Conservation (phyloP, 208 protist species). For the Leptomonas seymouri region DNA sequence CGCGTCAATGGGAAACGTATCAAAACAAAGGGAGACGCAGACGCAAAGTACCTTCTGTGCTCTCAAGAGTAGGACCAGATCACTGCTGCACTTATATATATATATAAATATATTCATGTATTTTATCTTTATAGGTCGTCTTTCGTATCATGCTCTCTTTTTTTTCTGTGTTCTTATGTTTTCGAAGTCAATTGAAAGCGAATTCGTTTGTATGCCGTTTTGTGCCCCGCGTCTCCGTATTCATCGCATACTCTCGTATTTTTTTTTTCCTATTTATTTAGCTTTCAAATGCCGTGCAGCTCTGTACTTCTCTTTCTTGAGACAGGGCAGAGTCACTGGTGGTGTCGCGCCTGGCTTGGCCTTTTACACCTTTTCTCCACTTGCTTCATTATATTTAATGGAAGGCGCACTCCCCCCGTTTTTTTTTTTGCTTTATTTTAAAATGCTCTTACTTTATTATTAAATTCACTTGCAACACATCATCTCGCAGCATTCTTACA, state of each 20-base stretch:
- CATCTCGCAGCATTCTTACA: neutral
- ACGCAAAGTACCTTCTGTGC: neutral
- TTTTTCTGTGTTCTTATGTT: neutral
- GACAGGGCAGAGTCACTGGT: too few species aligned
- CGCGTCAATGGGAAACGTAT: neutral
- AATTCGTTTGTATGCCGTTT: too few species aligned
- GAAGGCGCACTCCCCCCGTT: neutral
- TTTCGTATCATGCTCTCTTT: slow-evolving; percentile 1
- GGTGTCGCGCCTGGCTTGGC: neutral
- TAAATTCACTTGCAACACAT: neutral
- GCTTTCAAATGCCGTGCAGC: neutral
- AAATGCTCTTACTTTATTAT: neutral
- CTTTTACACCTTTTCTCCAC: neutral
- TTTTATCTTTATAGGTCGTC: neutral
- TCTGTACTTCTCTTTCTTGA: neutral
- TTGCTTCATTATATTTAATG: neutral
- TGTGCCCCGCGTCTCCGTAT: too few species aligned
- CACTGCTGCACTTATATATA: too few species aligned
- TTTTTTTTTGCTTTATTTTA: slow-evolving; percentile 1
- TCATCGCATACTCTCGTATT: too few species aligned
- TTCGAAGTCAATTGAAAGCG: too few species aligned
- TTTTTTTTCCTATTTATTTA: slow-evolving; percentile 3
- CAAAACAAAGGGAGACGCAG: neutral
- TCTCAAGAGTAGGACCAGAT: too few species aligned
- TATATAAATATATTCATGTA: too few species aligned